These are phyloP conservation scores for Lagenaria siceraria DNA, from an alignment of 306 rosid genomes.

Conservation along the genomic window DNA sequence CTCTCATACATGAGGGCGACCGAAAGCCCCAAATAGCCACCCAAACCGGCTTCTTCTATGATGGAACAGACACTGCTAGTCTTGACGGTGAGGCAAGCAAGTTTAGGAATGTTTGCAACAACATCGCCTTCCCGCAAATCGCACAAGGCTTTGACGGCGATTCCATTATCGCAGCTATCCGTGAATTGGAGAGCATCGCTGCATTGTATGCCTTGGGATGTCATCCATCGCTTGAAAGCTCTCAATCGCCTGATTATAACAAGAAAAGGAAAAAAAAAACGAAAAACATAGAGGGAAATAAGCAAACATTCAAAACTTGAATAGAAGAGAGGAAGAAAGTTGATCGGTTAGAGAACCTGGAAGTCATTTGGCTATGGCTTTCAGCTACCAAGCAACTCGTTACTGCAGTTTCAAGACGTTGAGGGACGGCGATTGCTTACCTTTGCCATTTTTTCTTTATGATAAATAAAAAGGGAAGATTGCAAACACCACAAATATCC, in stretches of 20 bases:
- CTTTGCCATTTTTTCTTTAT: neutral
- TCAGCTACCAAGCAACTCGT: neutral
- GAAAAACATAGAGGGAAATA: neutral
- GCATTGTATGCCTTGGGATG: constrained; percentile 39
- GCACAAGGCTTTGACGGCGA: constrained; percentile 45
- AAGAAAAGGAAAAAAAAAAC: no score
- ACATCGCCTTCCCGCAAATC: constrained; percentile 52
- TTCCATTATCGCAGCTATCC: constrained; percentile 34
- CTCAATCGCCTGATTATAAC: constrained; percentile 45
- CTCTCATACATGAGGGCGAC: constrained; percentile 75
- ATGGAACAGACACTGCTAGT: constrained; percentile 46
- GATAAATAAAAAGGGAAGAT: no score
- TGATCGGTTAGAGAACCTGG: neutral
- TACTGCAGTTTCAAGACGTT: neutral
- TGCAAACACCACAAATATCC: no score
- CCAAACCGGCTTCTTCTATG: constrained; percentile 35
- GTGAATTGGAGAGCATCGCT: constrained; percentile 46
- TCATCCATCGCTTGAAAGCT: constrained; percentile 91
- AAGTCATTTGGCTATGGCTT: neutral
- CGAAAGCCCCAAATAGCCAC: constrained; percentile 46
- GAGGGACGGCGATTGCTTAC: neutral
- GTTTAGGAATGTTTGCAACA: constrained; percentile 74
- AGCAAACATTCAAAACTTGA: neutral
- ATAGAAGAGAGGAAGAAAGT: neutral
- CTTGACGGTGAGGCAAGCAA: constrained; percentile 54